Base-by-base conservation (phyloP, 345 rosid species). In the Punica granatum region DNA sequence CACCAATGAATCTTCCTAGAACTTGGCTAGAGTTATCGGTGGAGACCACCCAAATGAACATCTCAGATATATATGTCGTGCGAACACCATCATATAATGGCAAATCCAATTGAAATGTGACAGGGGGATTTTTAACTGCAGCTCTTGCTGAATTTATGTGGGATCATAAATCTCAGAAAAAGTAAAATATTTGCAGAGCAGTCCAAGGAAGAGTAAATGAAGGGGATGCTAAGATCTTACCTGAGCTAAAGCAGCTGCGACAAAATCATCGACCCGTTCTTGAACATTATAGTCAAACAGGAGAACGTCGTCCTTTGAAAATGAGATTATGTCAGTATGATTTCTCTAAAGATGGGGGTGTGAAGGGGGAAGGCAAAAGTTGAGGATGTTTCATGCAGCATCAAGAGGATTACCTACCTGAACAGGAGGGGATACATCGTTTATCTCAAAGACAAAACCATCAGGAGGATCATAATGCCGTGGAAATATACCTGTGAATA, bases 401-500 rank as follows among this genome's bases (percentile, higher is more conserved):
- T 73, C 41, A 12, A 63, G 16, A 64, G 68, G 53, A 44, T 54
- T 82, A 26, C 18, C 19, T 76, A 90, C 98, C 92, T 92, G 98
- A 74, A 92, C 73, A 37, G 95, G 92, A 77, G 95, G 82, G 65
- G 98, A 90, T 31, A 88, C 86, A 73, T 90, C 97, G 73, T 86
- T 90, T 71, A 92, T 74, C 78, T 90, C 98, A 80, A 92, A 92
- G 51, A 76, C 72, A 75, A 90, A 92, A 60, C 92, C 97, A 73
- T 90, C 92, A 43, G 98, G 98, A 65, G 98, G 98, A 49, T 92
- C 97, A 74, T 92, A 90, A 81, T 92, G 95, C 77, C 77, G 80
- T 18, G 96, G 90, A 73, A 92, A 92, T 70, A 90, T 78, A 65
- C 98, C 97, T n/a, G 97, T 85, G 75, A 92, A 92, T 75, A 90